phyloP scores from a whole-genome alignment of 208 protist genomes.

The Spongospora subterranea region DNA sequence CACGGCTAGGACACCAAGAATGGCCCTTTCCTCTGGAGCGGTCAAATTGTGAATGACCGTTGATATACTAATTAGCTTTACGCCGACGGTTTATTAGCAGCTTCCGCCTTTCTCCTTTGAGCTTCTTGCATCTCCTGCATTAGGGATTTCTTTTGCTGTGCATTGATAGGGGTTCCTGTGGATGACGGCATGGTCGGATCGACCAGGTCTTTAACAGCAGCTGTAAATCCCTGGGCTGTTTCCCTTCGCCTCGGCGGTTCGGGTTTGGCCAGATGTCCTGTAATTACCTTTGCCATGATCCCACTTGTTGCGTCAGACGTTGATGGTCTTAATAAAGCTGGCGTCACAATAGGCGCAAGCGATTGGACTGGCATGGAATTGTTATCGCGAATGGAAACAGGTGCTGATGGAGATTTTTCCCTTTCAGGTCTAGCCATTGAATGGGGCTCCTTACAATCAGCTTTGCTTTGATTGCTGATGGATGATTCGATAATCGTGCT shows the following conservation, averaged over 20 bases:
- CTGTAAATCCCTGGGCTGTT: neutral
- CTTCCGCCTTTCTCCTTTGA: neutral
- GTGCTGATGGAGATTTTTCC: no score
- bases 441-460: neutral
- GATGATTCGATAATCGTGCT: neutral
- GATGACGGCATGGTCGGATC: neutral
- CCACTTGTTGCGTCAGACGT: neutral
- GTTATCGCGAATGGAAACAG: no score
- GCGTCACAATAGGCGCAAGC: no score
- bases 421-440: no score
- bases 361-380: no score
- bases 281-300: neutral
- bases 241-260: neutral
- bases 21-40: no score
- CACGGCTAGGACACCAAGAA: no score
- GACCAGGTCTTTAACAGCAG: neutral
- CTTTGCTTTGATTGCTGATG: neutral
- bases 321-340: neutral
- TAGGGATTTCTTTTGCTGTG: neutral
- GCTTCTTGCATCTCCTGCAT: neutral
- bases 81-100: no score
- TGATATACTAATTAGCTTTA: no score
- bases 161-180: neutral
- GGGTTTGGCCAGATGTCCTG: neutral
- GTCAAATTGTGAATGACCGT: no score